Percentiles rank a stretch among this genome's conserved stretches.
Evolutionary conservation across 768 basidiomycete genomes (phyloP).

Genomic region (Infundibulicybe gibba): DNA sequence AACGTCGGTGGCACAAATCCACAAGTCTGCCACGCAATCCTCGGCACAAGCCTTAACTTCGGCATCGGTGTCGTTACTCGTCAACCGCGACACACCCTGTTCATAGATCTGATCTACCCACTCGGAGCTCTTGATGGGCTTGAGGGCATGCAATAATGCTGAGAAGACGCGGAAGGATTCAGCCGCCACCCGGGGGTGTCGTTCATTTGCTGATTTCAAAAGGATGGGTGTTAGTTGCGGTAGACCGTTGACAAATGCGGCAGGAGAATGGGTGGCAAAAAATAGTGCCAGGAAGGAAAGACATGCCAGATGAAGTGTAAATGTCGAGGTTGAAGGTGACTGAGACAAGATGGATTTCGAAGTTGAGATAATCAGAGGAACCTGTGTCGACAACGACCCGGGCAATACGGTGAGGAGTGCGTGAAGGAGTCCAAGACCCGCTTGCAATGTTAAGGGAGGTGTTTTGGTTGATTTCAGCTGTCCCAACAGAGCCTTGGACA

Average conservation of each 20-base stretch:
- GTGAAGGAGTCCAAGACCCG: conserved; percentile 79
- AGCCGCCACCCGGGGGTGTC: conserved; percentile 84
- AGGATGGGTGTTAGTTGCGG: conserved; percentile 69
- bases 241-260: conserved; percentile 59
- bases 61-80: conserved; percentile 82
- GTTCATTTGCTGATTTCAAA: conserved; percentile 71
- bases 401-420: conserved; percentile 76
- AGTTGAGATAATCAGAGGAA: conserved; percentile 58
- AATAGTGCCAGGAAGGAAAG: conserved; percentile 84
- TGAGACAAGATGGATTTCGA: conserved; percentile 64
- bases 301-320: conserved; percentile 78
- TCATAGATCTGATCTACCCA: conserved; percentile 76
- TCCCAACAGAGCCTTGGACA: conserved; percentile 79
- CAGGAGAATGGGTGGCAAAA: conserved; percentile 65
- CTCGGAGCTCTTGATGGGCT: conserved; percentile 59
- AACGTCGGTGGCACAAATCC: conserved; percentile 81
- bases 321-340: conserved; percentile 70
- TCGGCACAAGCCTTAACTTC: conserved; percentile 86
- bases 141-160: conserved; percentile 70
- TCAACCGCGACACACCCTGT: conserved; percentile 67
- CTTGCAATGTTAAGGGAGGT: conserved; percentile 71
- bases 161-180: conserved; percentile 89
- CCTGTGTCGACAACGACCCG: conserved; percentile 74
- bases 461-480: conserved; percentile 86
- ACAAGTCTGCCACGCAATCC: conserved; percentile 79